These are phyloP conservation scores for Pseudogymnoascus sp. DNA, from an alignment of 2,329 filamentous ascomycete species.

Conservation along the genomic window DNA sequence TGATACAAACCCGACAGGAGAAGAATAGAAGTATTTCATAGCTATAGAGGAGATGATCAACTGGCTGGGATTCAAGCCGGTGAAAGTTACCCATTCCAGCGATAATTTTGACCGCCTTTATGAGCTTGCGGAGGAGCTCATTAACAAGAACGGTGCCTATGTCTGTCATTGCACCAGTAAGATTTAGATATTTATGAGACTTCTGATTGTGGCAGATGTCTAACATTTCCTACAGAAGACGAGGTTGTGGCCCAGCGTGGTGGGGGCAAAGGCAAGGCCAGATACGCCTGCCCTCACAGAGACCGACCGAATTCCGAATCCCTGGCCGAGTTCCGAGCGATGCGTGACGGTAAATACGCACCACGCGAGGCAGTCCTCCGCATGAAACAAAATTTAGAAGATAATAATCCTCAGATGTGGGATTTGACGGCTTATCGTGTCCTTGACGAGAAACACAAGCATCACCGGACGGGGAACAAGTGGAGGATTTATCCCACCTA, in stretches of 20 bases:
- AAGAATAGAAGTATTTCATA: slow-evolving; percentile 80
- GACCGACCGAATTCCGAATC: slow-evolving; percentile 67
- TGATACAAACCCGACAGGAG: slow-evolving; percentile 90
- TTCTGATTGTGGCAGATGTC: neutral
- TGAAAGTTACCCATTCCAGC: slow-evolving; percentile 73
- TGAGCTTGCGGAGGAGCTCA: slow-evolving; percentile 78
- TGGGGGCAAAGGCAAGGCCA: slow-evolving; percentile 58
- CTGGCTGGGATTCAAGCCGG: slow-evolving; percentile 80
- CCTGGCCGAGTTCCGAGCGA: slow-evolving; percentile 73
- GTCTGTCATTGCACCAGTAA: slow-evolving; percentile 69
- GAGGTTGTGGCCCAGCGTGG: slow-evolving; percentile 84
- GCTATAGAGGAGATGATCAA: slow-evolving; percentile 78
- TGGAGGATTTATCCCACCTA: slow-evolving; percentile 99
- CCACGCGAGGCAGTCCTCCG: slow-evolving; percentile 74
- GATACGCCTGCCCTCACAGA: slow-evolving; percentile 75
- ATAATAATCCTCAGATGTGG: slow-evolving; percentile 92
- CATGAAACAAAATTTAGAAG: slow-evolving; percentile 84
- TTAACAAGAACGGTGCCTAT: slow-evolving; percentile 62
- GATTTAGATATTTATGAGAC: neutral
- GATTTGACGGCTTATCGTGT: slow-evolving; percentile 88
- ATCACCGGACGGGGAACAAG: slow-evolving; percentile 64
- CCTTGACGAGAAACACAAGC: slow-evolving; percentile 56
- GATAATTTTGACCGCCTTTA: slow-evolving; percentile 83
- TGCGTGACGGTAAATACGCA: slow-evolving; percentile 90
- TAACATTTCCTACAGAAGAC: slow-evolving; percentile 37